Evolutionary conservation across 2,329 filamentous ascomycete species (phyloP).

Genomic region (Aspergillus fumigatiaffinis): DNA sequence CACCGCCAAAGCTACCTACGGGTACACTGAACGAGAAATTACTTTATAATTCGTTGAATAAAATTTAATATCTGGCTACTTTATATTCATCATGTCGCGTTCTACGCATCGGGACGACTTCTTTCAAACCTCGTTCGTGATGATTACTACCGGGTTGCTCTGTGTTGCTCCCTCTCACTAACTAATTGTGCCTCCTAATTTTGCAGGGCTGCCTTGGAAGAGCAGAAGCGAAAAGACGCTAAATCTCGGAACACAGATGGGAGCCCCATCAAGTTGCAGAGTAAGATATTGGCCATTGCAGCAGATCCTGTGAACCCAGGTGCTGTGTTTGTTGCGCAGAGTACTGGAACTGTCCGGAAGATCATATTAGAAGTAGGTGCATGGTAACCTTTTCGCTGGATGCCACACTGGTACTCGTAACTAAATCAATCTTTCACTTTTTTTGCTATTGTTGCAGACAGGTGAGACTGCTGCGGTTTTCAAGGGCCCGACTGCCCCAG

Average conservation of each 20-base stretch:
- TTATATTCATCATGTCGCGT: slow-evolving; percentile 52
- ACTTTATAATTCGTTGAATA: background rate
- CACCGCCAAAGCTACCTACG: background rate
- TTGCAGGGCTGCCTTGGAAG: slow-evolving; percentile 45
- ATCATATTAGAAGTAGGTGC: slow-evolving; percentile 70
- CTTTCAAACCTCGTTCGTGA: slow-evolving; percentile 81
- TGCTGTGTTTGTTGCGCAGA: slow-evolving; percentile 77
- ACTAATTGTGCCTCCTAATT: slow-evolving; percentile 10
- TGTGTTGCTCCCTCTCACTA: slow-evolving; percentile 7
- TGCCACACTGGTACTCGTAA: slow-evolving; percentile 3
- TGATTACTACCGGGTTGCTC: slow-evolving; percentile 1
- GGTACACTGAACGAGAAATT: background rate
- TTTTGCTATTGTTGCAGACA: slow-evolving; percentile 31
- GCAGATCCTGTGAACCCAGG: slow-evolving; percentile 61
- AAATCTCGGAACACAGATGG: slow-evolving; percentile 80
- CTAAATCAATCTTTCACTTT: slow-evolving; percentile 11
- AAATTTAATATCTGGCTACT: background rate
- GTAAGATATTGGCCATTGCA: slow-evolving; percentile 76
- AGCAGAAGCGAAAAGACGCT: slow-evolving; percentile 61
- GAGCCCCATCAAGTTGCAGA: slow-evolving; percentile 72
- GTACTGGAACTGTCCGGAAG: slow-evolving; percentile 72
- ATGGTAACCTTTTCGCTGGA: slow-evolving; percentile 13
- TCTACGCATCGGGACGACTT: slow-evolving; percentile 75
- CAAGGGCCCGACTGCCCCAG: slow-evolving; percentile 71
- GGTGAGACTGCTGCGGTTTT: slow-evolving; percentile 51